phyloP scores from a whole-genome alignment of 2,329 filamentous ascomycete species.

The Phaeoacremonium minimum region DNA sequence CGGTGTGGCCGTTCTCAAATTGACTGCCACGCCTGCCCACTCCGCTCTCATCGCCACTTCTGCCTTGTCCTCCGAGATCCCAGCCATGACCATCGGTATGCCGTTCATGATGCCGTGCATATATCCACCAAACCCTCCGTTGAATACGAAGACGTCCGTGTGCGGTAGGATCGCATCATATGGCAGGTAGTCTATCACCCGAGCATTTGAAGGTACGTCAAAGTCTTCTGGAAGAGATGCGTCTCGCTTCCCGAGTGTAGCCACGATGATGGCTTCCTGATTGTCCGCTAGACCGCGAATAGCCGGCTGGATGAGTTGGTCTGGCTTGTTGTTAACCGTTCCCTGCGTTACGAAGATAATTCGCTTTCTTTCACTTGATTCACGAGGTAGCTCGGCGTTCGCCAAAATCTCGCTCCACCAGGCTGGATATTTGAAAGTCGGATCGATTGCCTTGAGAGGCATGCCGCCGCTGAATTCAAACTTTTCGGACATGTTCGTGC shows the following conservation, averaged over 20 bases:
- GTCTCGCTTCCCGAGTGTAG: conserved; percentile 21
- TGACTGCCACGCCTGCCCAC: conserved; percentile 38
- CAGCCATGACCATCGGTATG: conserved; percentile 41
- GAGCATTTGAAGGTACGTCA: conserved; percentile 31
- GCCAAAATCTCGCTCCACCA: conserved; percentile 40
- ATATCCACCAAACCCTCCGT: conserved; percentile 44
- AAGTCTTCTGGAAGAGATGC: conserved; percentile 16
- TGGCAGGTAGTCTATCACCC: conserved; percentile 40
- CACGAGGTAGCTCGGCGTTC: conserved; percentile 15
- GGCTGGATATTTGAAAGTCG: conserved; percentile 24
- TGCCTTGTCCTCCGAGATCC: conserved; percentile 33
- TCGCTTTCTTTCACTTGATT: conserved; percentile 29
- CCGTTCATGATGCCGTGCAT: conserved; percentile 37
- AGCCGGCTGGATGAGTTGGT: conserved; percentile 38
- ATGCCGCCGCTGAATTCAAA: too few relatives aligned
- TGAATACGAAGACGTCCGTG: conserved; percentile 39
- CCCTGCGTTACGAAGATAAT: conserved; percentile 44
- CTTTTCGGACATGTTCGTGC: too few relatives aligned
- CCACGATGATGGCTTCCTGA: conserved; percentile 33
- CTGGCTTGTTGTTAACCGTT: conserved; percentile 32
- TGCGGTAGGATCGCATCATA: conserved; percentile 41
- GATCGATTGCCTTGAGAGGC: conserved; percentile 21
- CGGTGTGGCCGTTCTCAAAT: conserved; percentile 30
- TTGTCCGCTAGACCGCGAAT: conserved; percentile 33
- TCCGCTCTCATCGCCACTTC: conserved; percentile 35